Base-by-base conservation (phyloP, 306 rosid species). In the Vigna angularis region DNA sequence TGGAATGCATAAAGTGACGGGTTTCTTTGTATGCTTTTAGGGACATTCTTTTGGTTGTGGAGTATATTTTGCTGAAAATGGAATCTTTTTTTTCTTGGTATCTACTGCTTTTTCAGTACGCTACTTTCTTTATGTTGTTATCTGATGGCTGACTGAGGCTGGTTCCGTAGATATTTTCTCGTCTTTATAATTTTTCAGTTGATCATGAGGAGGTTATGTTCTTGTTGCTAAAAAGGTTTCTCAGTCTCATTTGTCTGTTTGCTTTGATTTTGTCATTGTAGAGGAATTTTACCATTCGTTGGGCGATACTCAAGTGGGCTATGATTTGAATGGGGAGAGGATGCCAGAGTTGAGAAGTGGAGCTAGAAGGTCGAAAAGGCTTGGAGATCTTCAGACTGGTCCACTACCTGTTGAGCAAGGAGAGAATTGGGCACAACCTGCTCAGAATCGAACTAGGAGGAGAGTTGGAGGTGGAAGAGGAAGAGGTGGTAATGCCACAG, bases 311-410 rank as follows among this genome's bases (percentile, higher is more conserved):
- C 15, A 74, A 68, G 91, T 81, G 88, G 89, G 84, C 90, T 84
- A 88, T 88, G 97, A 90, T 87, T 89, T 91, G 98, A 92, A 91
- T 93, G 97, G 98, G 92, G 87, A 91, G 98, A 93, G 90, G 89
- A 93, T 93, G 98, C 98, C 97, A 82, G 98, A 93, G 92, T 87
- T 93, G 92, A 93, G 97, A 84, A 93, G 97, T 81, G 98, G 97
- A 90, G 97, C 96, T 76, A 88, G 98, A 79, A 91, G 98, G 88
- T 93, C 96, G 70, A 93, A 88, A 77, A 89, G 98, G 79, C 92
- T 93, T 87, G 97, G 89, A 88, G 96, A 90, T 85, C 92, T 93
- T 88, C 97, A 93, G 85, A 85, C 97, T 87, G 74, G 85, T 79
- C 80, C 90, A 59, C 87, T 86, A 66, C 93, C 90, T 18, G 85